phyloP scores from a whole-genome alignment of 2,329 filamentous ascomycete species.

The Cercospora sojina region DNA sequence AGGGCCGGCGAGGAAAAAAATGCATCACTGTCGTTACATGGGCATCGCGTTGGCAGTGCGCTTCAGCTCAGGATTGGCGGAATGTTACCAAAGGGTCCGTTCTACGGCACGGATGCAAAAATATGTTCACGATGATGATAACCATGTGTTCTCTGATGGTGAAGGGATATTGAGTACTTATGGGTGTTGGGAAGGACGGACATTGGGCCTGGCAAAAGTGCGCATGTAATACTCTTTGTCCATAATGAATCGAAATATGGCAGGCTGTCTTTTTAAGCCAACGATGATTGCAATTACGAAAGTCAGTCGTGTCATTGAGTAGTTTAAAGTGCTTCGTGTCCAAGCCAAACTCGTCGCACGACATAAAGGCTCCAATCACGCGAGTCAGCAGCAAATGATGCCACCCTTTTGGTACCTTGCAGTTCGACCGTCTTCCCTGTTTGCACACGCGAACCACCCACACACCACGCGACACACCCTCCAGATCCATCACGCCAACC shows the following conservation, averaged over 20 bases:
- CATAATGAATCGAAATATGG: constrained; percentile 2
- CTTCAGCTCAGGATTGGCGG: not conserved
- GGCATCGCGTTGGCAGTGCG: not conserved
- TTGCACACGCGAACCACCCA: not conserved
- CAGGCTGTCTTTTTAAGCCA: constrained; percentile 6
- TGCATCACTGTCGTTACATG: constrained; percentile 10
- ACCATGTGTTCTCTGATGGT: not conserved
- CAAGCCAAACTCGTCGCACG: not conserved
- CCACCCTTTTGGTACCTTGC: constrained; percentile 3
- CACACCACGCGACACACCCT: not conserved
- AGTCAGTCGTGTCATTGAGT: not conserved
- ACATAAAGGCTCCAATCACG: not conserved
- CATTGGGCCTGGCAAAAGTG: constrained; percentile 2
- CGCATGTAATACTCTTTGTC: constrained; percentile 5
- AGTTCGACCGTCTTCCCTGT: not conserved
- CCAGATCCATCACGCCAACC: constrained; percentile 1
- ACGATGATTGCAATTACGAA: not conserved
- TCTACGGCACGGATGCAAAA: not conserved
- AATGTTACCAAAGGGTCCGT: not conserved
- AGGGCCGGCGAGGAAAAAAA: not conserved
- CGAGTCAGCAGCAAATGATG: not conserved
- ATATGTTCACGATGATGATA: not conserved
- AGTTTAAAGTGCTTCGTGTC: not conserved
- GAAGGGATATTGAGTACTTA: not conserved
- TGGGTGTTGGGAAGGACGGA: not conserved